phyloP scores from a whole-genome alignment of 371 early-diverging fungal species.

The Blastocladiella emersonii region DNA sequence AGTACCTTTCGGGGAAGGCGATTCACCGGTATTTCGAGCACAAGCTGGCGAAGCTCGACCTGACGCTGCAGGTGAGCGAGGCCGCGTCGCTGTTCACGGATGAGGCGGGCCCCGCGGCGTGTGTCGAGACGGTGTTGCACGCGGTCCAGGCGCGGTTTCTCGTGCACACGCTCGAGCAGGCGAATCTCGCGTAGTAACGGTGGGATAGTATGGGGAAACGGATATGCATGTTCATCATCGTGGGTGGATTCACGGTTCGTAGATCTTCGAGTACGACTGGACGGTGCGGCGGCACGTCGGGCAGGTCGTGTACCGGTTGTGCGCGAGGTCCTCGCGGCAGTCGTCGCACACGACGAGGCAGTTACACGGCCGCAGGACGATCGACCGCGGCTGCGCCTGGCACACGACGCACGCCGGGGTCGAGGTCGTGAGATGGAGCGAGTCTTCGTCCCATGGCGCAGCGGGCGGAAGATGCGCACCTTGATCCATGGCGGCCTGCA shows the following conservation, averaged over 20 bases:
- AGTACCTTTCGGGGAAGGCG: neutral
- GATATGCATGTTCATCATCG: too few relatives aligned
- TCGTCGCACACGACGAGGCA: conserved; percentile 26
- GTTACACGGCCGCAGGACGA: conserved; percentile 21
- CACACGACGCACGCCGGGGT: conserved; percentile 22
- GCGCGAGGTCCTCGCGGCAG: conserved; percentile 21
- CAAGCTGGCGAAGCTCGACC: neutral
- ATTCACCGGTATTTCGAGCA: neutral
- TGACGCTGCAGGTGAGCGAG: neutral
- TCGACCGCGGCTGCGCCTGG: conserved; percentile 17
- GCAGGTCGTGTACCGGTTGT: neutral
- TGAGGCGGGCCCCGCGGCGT: neutral
- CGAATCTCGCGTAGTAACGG: neutral
- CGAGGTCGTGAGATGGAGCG: neutral
- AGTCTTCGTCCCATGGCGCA: conserved; percentile 5
- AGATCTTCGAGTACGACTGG: too few relatives aligned
- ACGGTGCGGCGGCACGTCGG: neutral
- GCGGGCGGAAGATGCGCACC: too few relatives aligned
- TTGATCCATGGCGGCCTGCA: too few relatives aligned
- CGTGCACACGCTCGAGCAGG: neutral
- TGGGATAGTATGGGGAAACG: too few relatives aligned
- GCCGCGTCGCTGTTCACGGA: neutral
- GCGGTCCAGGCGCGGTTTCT: neutral
- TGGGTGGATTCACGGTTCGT: too few relatives aligned
- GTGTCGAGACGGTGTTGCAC: neutral